phyloP scores from a whole-genome alignment of 805 yeast species.

The Candida andamanensis region DNA sequence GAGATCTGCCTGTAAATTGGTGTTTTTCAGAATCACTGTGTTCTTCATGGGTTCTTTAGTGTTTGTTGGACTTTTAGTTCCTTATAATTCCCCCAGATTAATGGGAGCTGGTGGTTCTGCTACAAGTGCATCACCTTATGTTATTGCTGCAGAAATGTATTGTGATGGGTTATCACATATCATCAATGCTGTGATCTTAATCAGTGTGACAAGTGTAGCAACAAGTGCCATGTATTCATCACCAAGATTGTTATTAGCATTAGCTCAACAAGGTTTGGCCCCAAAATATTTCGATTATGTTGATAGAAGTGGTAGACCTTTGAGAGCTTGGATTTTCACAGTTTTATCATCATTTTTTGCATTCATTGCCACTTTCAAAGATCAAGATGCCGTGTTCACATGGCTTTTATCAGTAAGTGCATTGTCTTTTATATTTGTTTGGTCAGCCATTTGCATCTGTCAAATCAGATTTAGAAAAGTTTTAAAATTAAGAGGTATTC shows the following conservation, averaged over 20 bases:
- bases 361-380: slow-evolving; percentile 37
- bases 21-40: slow-evolving; percentile 32
- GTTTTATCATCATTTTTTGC: slow-evolving; percentile 33
- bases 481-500: slow-evolving; percentile 26
- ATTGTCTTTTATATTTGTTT: slow-evolving; percentile 37
- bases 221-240: slow-evolving; percentile 39
- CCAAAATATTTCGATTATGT: slow-evolving; percentile 35
- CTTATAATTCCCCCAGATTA: slow-evolving; percentile 25
- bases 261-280: slow-evolving; percentile 39
- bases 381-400: slow-evolving; percentile 34
- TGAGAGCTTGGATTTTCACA: slow-evolving; percentile 30
- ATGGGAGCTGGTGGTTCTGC: slow-evolving; percentile 30
- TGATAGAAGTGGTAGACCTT: slow-evolving; percentile 39
- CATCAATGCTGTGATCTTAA: slow-evolving; percentile 37
- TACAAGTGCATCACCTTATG: slow-evolving; percentile 38
- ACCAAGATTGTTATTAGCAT: slow-evolving; percentile 38
- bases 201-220: slow-evolving; percentile 40
- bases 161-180: slow-evolving; percentile 36
- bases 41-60: slow-evolving; percentile 37
- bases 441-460: slow-evolving; percentile 37
- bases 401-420: slow-evolving; percentile 42
- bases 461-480: slow-evolving; percentile 39
- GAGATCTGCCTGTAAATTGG: slow-evolving; percentile 37
- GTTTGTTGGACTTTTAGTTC: slow-evolving; percentile 38
- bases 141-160: slow-evolving; percentile 37